Evolutionary conservation across 1,139 yeast genomes (phyloP).

Genomic region (Taphrina deformans): DNA sequence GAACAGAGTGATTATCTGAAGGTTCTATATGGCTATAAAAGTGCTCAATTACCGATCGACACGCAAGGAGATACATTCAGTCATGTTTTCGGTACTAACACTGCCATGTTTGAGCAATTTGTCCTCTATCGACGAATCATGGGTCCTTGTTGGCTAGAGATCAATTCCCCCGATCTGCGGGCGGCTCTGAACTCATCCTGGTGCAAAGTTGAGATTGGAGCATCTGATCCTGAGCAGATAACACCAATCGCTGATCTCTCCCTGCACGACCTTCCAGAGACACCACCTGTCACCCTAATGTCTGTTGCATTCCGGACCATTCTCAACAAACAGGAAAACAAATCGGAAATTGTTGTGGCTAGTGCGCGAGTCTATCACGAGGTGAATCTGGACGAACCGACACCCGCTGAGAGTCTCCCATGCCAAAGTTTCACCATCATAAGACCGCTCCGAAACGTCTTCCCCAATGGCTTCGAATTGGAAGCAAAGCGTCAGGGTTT

Average conservation of each 20-base stretch:
- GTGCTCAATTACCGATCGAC: slow-evolving; percentile 63
- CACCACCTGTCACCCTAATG: slow-evolving; percentile 68
- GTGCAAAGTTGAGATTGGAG: slow-evolving; percentile 72
- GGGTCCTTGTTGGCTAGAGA: slow-evolving; percentile 97
- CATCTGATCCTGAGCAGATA: slow-evolving; percentile 55
- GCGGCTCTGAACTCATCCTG: slow-evolving; percentile 70
- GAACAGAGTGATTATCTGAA: slow-evolving; percentile 77
- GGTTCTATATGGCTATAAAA: slow-evolving; percentile 69
- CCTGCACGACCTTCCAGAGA: slow-evolving; percentile 49
- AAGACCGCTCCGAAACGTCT: slow-evolving; percentile 61
- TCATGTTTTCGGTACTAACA: slow-evolving; percentile 75
- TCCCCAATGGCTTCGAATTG: slow-evolving; percentile 73
- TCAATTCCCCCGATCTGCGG: slow-evolving; percentile 62
- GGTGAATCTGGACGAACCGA: slow-evolving; percentile 46
- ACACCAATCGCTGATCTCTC: slow-evolving; percentile 52
- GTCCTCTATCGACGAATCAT: slow-evolving; percentile 77
- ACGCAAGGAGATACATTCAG: slow-evolving; percentile 74
- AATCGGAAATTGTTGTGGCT: slow-evolving; percentile 84
- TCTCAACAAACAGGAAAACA: slow-evolving; percentile 67
- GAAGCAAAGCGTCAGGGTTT: slow-evolving; percentile 52
- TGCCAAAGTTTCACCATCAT: slow-evolving; percentile 58
- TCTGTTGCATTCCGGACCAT: slow-evolving; percentile 78
- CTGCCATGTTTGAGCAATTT: slow-evolving; percentile 79
- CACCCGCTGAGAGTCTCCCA: slow-evolving; percentile 44
- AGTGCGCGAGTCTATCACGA: slow-evolving; percentile 61